A percentile compares a stretch with the other conserved stretches of the same genome.
Conservation (phyloP, 192 early-diverging fungal genomes). For the Funneliformis geosporum region DNA sequence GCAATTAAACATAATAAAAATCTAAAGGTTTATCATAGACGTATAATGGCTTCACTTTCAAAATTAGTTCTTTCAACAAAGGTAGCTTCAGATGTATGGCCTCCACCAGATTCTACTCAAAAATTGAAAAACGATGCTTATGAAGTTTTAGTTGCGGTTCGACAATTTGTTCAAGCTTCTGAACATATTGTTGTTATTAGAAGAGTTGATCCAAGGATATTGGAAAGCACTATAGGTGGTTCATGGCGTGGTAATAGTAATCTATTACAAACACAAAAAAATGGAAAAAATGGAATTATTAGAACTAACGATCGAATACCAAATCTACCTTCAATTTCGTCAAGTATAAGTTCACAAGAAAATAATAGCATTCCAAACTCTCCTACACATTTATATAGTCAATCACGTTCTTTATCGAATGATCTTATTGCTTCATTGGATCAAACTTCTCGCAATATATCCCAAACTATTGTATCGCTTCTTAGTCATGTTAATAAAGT, state of each 20-base stretch:
- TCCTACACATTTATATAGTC: not conserved
- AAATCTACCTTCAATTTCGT: not conserved
- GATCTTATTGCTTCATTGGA: conserved; percentile 40
- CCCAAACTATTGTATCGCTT: conserved; percentile 34
- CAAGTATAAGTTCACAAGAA: not conserved
- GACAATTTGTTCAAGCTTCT: conserved; percentile 73
- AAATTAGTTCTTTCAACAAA: conserved; percentile 86
- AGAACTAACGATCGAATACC: not conserved
- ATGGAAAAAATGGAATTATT: not conserved
- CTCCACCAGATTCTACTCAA: conserved; percentile 75
- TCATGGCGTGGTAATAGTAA: conserved; percentile 35
- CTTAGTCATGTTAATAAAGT: conserved; percentile 35
- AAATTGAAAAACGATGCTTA: conserved; percentile 73
- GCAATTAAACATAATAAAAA: conserved; percentile 63
- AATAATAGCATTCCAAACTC: not conserved
- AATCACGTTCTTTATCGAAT: conserved; percentile 14
- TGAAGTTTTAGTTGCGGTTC: conserved; percentile 76
- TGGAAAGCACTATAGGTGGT: conserved; percentile 22
- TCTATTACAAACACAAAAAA: not conserved
- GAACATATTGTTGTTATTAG: conserved; percentile 46
- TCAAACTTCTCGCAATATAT: conserved; percentile 39
- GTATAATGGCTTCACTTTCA: conserved; percentile 78
- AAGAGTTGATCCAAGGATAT: conserved; percentile 23
- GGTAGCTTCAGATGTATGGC: conserved; percentile 85
- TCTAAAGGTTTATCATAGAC: conserved; percentile 70